Evolutionary conservation across 169 alveolate species (phyloP).

Genomic region (Theileria parva): DNA sequence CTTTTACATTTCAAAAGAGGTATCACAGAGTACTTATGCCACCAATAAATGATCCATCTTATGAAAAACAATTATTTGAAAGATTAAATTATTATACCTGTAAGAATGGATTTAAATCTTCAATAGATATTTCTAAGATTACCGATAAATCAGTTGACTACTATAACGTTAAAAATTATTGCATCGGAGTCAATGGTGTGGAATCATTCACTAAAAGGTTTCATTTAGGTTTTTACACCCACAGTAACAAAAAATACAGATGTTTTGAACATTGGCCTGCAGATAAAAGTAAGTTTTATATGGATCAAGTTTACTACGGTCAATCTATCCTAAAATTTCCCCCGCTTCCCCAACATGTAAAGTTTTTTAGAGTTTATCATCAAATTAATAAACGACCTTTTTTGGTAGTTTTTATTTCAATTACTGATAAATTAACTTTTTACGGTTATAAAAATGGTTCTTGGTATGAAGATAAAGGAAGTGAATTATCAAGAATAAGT

Average conservation of each 20-base stretch:
- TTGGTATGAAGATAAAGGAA: not conserved
- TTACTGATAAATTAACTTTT: not conserved
- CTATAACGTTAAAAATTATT: not conserved
- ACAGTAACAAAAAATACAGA: not conserved
- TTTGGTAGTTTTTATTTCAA: not conserved
- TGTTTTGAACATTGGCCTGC: not conserved
- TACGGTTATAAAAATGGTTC: not conserved
- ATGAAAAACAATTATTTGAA: not conserved
- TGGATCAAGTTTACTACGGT: not conserved
- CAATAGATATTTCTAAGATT: not conserved
- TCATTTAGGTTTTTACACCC: not conserved
- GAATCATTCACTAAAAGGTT: not conserved
- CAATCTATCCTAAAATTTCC: not conserved
- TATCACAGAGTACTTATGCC: not conserved
- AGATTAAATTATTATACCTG: not conserved
- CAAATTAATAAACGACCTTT: not conserved
- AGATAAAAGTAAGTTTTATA: not conserved
- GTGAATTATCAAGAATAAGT: not conserved
- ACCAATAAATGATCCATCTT: not conserved
- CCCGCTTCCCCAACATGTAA: not conserved
- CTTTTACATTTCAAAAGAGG: not conserved
- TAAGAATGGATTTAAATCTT: conserved; percentile 1
- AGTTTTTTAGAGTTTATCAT: not conserved
- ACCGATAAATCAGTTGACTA: not conserved
- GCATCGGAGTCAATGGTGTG: not conserved